Evolutionary conservation across 1,284 basidiomycete species (phyloP), one percentile per base, ranked within the genome.

Genomic region (Irpex sp.): DNA sequence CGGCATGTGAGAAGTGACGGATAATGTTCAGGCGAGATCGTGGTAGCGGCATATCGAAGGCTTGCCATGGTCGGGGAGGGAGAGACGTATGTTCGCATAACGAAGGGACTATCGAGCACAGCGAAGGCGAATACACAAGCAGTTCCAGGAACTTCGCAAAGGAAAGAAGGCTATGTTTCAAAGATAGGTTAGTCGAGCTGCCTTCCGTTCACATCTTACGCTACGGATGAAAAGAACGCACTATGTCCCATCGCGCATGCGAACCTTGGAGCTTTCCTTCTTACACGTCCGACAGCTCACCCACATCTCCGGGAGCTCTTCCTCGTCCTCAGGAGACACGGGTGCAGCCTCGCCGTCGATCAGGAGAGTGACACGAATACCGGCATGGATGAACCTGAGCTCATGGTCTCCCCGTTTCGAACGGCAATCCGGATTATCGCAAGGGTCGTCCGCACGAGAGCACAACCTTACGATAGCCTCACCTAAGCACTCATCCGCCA

Each of bases 71-170:
- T 5, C 68, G 70, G 15, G 75, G 66, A 19, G 81, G 76, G 17
- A 77, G 70, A 0, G 78, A 73, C 0, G 84, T 85, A 68, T 89
- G 88, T 40, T 78, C 75, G 67, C 88, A 91, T 1, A 86, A 67
- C 0, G 77, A 55, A 0, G 81, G 78, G 0, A 75, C 70, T 11
- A 85, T 66, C 0, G 67, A 70, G 62, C 77, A 79, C 13, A 88
- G 62, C 1, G 73, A 62, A 0, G 82, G 77, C 0, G 88, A 88
- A 71, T 89, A 90, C 5, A 88, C 70, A 4, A 90, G 74, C 2
- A 89, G 73, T 72, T 91, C 88, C 11, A 90, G 75, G 69, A 82
- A 90, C 71, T 90, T 91, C 7, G 81, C 85, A 66, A 85, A 89
- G 0, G 88, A 89, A 44, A 84, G 70, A 58, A 82, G 69, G 68